Evolutionary conservation across 2,329 filamentous ascomycete genomes (phyloP), one percentile per base, ranked within the genome.

Genomic region (Furcasterigmium sp.): DNA sequence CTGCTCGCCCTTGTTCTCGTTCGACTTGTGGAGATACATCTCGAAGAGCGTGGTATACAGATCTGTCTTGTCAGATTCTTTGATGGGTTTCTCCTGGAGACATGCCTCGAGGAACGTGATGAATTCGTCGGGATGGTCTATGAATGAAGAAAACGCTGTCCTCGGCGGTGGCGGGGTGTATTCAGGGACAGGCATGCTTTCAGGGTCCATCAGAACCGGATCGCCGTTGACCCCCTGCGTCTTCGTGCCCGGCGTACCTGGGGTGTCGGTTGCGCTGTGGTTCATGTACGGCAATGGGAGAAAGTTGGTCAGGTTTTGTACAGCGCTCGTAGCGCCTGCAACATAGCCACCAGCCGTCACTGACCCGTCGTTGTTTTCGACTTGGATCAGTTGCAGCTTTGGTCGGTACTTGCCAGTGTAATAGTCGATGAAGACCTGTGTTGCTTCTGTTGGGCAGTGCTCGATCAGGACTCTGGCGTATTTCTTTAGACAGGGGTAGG

Each of bases 41-140:
- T 98, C 94, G 58, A 98, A 97, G 13, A 98, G 64, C 0, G 94
- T 96, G 0, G 91, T 97, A 57, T 93, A 93, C 14, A 98, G 74
- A 61, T 98, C 94, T 2, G 84, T 78, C 50, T 82, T 86, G 58
- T 96, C 87, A 8, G 81, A 76, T 28, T 86, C 74, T 17, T 80
- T 81, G n/a, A 95, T 64, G 18, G 78, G 75, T 17, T 82, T 72
- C 45, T 90, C 84, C 39, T 82, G 70, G 5, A 95, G 77, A 47
- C 91, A 91, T 5, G 90, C 89, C 64, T 98, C 91, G 0, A 98
- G 73, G 59, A 98, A 98, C 14, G 82, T 71, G 49, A 97, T 91
- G 54, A 98, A 97, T 56, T 96, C 84, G 45, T 91, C 80, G 0
- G 93, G 79, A 58, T 96, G 91, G 56, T 96, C 91, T 46, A 98